These are phyloP conservation scores for Globisporangium recalcitrans DNA, from an alignment of 352 stramenopile species.

Conservation along the genomic window DNA sequence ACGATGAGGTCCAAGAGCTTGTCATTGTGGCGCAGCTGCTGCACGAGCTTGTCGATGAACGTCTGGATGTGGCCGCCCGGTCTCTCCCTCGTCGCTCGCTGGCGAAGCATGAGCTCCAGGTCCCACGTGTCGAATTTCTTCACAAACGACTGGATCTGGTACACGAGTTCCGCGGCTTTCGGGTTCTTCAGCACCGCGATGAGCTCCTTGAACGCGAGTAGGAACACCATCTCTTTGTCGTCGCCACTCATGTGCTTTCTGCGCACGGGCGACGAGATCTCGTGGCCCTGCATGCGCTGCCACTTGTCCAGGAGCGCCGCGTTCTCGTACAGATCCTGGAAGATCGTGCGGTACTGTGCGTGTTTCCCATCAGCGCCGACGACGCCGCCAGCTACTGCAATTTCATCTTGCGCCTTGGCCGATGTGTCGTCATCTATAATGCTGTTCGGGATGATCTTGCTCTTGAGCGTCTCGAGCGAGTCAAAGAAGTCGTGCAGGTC, in stretches of 20 bases:
- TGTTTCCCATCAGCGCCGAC: not conserved
- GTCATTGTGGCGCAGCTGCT: slow-evolving; percentile 45
- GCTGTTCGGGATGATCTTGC: slow-evolving; percentile 33
- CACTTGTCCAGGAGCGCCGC: slow-evolving; percentile 36
- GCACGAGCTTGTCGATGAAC: slow-evolving; percentile 59
- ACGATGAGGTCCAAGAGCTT: slow-evolving; percentile 21
- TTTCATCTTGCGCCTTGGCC: too few relatives aligned
- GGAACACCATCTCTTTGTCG: slow-evolving; percentile 57
- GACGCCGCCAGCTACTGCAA: too few relatives aligned
- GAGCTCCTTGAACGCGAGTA: slow-evolving; percentile 55
- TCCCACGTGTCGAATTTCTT: slow-evolving; percentile 56
- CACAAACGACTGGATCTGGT: slow-evolving; percentile 77
- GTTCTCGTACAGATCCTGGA: slow-evolving; percentile 42
- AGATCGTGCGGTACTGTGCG: slow-evolving; percentile 29
- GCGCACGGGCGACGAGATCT: slow-evolving; percentile 9
- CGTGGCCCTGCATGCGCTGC: slow-evolving; percentile 30
- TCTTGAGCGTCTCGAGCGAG: slow-evolving; percentile 38
- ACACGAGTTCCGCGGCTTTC: slow-evolving; percentile 60
- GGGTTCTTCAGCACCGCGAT: slow-evolving; percentile 54
- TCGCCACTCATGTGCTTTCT: slow-evolving; percentile 26
- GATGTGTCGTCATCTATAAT: slow-evolving; percentile 18
- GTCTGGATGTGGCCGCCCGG: slow-evolving; percentile 52
- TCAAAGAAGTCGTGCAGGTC: slow-evolving; percentile 34
- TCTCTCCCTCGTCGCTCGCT: slow-evolving; percentile 31
- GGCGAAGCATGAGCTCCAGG: slow-evolving; percentile 38